Evolutionary conservation across 2,329 filamentous ascomycete genomes (phyloP).

Genomic region (Exutisphaerella laricina): DNA sequence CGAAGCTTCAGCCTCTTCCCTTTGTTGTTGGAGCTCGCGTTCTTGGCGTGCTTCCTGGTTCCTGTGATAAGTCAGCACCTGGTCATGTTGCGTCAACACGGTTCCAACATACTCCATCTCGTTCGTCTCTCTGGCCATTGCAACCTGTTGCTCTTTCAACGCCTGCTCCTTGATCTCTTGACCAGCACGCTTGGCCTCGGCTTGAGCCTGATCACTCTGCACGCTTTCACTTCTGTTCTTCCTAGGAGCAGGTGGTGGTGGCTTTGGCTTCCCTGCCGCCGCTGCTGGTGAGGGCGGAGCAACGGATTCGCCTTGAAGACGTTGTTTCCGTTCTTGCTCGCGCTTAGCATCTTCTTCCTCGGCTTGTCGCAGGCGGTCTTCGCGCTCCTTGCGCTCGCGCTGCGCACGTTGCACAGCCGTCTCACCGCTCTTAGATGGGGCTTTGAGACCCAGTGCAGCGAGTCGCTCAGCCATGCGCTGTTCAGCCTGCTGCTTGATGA

Average conservation of each 20-base stretch:
- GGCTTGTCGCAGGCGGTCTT: conserved; percentile 79
- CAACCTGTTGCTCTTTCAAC: conserved; percentile 64
- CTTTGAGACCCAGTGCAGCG: conserved; percentile 85
- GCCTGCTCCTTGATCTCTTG: conserved; percentile 48
- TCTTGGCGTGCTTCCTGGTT: conserved; percentile 69
- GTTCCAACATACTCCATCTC: conserved; percentile 70
- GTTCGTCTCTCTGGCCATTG: conserved; percentile 66
- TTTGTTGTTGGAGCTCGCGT: conserved; percentile 72
- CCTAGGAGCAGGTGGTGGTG: conserved; percentile 65
- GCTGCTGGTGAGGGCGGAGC: conserved; percentile 52
- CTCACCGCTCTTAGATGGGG: conserved; percentile 72
- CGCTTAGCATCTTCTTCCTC: conserved; percentile 90
- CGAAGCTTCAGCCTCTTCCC: conserved; percentile 72
- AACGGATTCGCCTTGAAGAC: conserved; percentile 70
- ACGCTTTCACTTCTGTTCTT: conserved; percentile 57
- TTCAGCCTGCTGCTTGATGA: conserved; percentile 95
- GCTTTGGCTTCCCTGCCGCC: conserved; percentile 38
- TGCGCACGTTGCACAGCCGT: conserved; percentile 77
- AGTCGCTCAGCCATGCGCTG: conserved; percentile 95
- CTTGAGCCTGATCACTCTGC: conserved; percentile 49
- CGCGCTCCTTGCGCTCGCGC: conserved; percentile 79
- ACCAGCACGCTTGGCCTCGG: conserved; percentile 58
- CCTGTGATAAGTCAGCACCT: conserved; percentile 47
- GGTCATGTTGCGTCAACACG: neutral
- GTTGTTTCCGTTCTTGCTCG: conserved; percentile 78